phyloP scores from a whole-genome alignment of 352 stramenopile species.

The Globisporangium sylvaticum region DNA sequence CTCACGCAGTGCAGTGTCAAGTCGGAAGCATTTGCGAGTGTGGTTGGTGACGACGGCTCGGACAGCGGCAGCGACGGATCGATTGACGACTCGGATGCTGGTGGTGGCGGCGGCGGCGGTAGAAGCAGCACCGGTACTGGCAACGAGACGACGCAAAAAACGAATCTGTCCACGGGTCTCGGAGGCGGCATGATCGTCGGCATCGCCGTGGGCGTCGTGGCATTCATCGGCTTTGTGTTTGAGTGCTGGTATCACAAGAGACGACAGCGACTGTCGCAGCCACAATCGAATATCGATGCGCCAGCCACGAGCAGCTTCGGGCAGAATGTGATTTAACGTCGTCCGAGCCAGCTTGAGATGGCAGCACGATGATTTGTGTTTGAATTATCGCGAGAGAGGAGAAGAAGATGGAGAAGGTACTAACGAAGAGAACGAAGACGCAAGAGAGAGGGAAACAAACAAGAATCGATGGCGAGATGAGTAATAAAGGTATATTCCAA shows the following conservation, averaged over 20 bases:
- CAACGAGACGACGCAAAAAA: slow-evolving; percentile 48
- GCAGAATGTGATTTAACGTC: slow-evolving; percentile 1
- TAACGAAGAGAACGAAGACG: neutral
- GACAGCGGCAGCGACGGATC: slow-evolving; percentile 9
- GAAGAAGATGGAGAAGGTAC: neutral
- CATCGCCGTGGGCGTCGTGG: slow-evolving; percentile 63
- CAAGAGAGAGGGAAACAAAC: neutral
- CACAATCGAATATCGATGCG: neutral
- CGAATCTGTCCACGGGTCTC: slow-evolving; percentile 45
- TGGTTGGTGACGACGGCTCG: slow-evolving; percentile 15
- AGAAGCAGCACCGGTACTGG: slow-evolving; percentile 6
- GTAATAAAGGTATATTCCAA: neutral
- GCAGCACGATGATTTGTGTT: neutral
- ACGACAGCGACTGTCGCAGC: slow-evolving; percentile 29
- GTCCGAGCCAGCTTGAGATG: neutral
- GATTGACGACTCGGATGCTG: slow-evolving; percentile 10
- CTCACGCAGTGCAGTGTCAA: slow-evolving; percentile 48
- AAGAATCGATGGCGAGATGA: neutral
- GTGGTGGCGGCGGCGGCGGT: neutral
- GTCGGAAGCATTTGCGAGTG: slow-evolving; percentile 17
- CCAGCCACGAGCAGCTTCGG: slow-evolving; percentile 6
- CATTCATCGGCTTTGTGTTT: slow-evolving; percentile 59
- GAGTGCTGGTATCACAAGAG: slow-evolving; percentile 73
- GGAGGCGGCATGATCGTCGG: slow-evolving; percentile 64
- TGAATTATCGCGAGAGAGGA: neutral